These are phyloP conservation scores for Trypanosoma vivax DNA, from an alignment of 208 protist genomes.

Conservation along the genomic window DNA sequence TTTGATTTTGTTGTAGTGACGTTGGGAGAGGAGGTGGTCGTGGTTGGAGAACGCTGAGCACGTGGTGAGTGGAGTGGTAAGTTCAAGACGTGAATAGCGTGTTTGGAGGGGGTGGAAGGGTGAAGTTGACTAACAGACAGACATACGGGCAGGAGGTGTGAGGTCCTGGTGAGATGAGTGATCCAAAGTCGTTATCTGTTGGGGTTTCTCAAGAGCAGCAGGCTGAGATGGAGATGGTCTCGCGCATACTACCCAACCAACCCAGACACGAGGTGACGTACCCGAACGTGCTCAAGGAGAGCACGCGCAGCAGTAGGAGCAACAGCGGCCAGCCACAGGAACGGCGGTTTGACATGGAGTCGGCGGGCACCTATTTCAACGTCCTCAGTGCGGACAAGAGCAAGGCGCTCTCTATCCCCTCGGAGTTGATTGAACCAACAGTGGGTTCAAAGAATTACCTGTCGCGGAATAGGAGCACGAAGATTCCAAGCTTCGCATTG, in stretches of 20 bases:
- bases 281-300: not conserved
- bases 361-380: conserved; percentile 42
- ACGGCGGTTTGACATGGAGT: conserved; percentile 17
- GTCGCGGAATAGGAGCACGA: conserved; percentile 20
- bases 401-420: conserved; percentile 51
- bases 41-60: too few relatives aligned
- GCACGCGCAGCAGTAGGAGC: not conserved
- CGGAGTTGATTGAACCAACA: conserved; percentile 42
- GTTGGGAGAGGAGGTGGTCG: too few relatives aligned
- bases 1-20: too few relatives aligned
- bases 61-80: too few relatives aligned
- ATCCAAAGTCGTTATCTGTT: not conserved
- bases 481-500: conserved; percentile 46
- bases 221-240: not conserved
- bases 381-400: conserved; percentile 58
- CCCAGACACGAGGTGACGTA: not conserved
- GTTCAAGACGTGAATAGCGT: too few relatives aligned
- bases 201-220: not conserved
- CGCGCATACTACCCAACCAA: not conserved
- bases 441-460: conserved; percentile 42
- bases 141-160: not conserved
- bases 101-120: too few relatives aligned
- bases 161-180: not conserved
- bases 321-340: not conserved
- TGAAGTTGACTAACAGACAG: too few relatives aligned